A percentile compares a stretch with the other conserved stretches of the same genome.
Evolutionary conservation across 257 asterid species (phyloP).

Genomic region (Nicotiana attenuata): DNA sequence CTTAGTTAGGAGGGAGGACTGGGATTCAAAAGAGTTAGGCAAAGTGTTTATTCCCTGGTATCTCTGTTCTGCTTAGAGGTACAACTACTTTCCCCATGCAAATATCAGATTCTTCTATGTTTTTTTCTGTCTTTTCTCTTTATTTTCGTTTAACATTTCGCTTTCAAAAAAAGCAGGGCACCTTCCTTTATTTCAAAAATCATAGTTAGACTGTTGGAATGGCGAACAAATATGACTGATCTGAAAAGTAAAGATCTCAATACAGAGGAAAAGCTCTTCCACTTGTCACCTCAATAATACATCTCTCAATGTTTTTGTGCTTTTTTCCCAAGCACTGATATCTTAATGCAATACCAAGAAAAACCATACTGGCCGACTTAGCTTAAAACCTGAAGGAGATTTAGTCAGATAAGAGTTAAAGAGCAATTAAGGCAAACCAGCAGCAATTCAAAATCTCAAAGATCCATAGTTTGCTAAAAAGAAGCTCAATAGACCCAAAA

Average conservation of each 20-base stretch:
- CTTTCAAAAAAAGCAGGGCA: background rate
- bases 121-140: background rate
- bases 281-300: background rate
- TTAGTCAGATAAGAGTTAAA: background rate
- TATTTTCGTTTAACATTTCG: background rate
- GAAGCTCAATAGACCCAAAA: background rate
- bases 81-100: background rate
- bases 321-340: background rate
- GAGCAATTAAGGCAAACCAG: background rate
- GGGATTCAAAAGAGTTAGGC: background rate
- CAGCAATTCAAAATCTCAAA: background rate
- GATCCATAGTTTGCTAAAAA: background rate
- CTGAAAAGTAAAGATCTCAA: background rate
- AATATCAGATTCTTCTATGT: background rate
- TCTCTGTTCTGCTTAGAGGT: background rate
- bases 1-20: background rate
- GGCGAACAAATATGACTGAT: background rate
- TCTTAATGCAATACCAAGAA: background rate
- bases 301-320: background rate
- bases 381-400: background rate
- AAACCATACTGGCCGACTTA: background rate
- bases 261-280: background rate
- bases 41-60: background rate
- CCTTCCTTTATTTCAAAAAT: slow-evolving; percentile 1
- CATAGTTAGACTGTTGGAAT: background rate